Percentiles rank a stretch among this genome's conserved stretches.
Conservation (phyloP, 192 early-diverging fungal species). For the Mortierella claussenii region DNA sequence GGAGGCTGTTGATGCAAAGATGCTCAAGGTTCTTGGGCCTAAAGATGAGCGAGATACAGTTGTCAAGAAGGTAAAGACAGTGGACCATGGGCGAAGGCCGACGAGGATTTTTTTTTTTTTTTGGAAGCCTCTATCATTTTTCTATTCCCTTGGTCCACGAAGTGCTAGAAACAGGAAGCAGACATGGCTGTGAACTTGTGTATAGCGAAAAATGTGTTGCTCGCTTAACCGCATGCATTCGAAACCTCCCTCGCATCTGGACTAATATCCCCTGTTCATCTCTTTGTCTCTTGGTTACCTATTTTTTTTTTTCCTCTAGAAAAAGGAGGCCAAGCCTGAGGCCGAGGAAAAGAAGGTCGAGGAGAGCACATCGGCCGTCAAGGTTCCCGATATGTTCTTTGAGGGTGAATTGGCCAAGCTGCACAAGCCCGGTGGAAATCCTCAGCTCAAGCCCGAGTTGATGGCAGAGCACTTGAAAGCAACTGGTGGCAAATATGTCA, state of each 20-base stretch:
- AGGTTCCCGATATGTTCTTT: constrained; percentile 79
- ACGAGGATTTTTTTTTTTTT: neutral
- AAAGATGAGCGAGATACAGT: constrained; percentile 94
- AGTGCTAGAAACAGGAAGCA: neutral
- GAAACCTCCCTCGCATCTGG: neutral
- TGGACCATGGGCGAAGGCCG: neutral
- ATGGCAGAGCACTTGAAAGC: constrained; percentile 91
- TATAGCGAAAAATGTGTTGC: neutral
- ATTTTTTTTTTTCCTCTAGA: constrained; percentile 28
- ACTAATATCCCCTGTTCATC: neutral
- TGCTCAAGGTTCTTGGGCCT: constrained; percentile 90
- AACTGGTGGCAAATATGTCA: constrained; percentile 92
- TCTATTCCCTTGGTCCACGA: too few relatives aligned
- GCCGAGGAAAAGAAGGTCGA: constrained; percentile 50
- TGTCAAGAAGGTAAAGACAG: constrained; percentile 50
- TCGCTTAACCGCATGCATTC: constrained; percentile 12
- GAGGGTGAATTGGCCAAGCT: constrained; percentile 93
- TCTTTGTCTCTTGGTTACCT: too few relatives aligned
- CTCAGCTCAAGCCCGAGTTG: constrained; percentile 91
- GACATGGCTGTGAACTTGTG: constrained; percentile 4
- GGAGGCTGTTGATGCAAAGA: constrained; percentile 86
- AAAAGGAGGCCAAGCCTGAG: constrained; percentile 69
- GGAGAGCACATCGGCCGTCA: constrained; percentile 32
- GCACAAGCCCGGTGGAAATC: constrained; percentile 97
- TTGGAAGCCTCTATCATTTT: too few relatives aligned